phyloP scores from a whole-genome alignment of 2,329 filamentous ascomycete species.

The Botrytis paeoniae region DNA sequence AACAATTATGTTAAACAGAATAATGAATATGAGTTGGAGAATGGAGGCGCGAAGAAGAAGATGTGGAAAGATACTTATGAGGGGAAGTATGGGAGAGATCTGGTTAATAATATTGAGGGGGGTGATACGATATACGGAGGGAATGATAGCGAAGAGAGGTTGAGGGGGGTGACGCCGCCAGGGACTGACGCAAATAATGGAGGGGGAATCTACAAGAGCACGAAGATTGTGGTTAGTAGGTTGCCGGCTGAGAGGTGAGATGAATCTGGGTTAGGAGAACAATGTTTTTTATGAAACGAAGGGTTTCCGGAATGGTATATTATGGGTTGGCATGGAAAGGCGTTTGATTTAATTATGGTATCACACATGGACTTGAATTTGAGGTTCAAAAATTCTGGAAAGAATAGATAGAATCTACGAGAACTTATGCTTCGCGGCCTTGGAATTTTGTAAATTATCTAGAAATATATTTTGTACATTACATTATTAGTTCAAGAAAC shows the following conservation, averaged over 20 bases:
- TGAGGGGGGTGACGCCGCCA: background rate
- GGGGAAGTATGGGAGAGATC: background rate
- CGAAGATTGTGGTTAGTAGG: slow-evolving; percentile 3
- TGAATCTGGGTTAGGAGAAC: background rate
- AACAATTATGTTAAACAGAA: slow-evolving; percentile 4
- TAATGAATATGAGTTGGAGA: slow-evolving; percentile 9
- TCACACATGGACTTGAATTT: background rate
- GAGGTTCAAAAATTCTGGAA: background rate
- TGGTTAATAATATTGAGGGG: slow-evolving; percentile 3
- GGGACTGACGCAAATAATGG: background rate
- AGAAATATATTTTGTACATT: background rate
- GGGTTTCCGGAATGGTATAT: background rate
- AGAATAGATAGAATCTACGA: background rate
- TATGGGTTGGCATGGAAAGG: background rate
- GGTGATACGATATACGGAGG: background rate
- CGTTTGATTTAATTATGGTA: background rate
- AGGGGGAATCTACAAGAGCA: background rate
- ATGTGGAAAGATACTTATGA: slow-evolving; percentile 8
- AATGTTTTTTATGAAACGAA: background rate
- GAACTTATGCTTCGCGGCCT: background rate
- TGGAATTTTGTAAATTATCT: background rate
- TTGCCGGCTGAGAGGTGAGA: background rate
- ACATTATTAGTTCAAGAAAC: background rate
- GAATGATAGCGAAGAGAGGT: slow-evolving; percentile 9
- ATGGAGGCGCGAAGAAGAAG: background rate